These are phyloP conservation scores for Boletus tylopilopsis DNA, from an alignment of 768 basidiomycete species.

Conservation along the genomic window DNA sequence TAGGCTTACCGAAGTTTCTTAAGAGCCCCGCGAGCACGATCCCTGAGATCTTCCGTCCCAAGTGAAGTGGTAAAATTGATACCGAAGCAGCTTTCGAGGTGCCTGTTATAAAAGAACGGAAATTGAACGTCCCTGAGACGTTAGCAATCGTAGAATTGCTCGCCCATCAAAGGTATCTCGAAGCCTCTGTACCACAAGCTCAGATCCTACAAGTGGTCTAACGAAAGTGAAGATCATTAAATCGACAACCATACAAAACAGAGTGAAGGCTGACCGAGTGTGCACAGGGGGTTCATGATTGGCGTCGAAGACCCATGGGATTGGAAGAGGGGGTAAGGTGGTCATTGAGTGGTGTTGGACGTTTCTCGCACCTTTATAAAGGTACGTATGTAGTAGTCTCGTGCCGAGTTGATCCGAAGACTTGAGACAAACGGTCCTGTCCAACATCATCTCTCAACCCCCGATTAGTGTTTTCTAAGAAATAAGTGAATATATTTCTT, in stretches of 20 bases:
- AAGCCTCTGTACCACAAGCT: constrained; percentile 10
- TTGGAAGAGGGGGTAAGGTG: background rate
- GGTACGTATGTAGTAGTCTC: too few species aligned
- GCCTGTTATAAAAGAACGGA: constrained; percentile 1
- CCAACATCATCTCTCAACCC: too few species aligned
- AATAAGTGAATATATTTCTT: too few species aligned
- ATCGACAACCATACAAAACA: too few species aligned
- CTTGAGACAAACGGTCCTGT: too few species aligned
- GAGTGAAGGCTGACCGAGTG: constrained; percentile 14
- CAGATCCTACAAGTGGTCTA: constrained; percentile 13
- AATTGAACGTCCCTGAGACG: background rate
- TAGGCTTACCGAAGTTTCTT: constrained; percentile 22
- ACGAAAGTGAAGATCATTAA: too few species aligned
- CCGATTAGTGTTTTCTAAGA: too few species aligned
- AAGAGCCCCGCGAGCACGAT: constrained; percentile 10
- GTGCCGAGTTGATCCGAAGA: too few species aligned
- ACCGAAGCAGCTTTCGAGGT: constrained; percentile 14
- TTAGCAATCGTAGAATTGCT: background rate
- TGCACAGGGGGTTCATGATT: constrained; percentile 9
- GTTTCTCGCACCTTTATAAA: too few species aligned
- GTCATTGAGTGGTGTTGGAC: too few species aligned
- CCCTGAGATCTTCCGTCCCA: background rate
- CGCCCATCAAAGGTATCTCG: constrained; percentile 9
- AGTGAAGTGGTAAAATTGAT: constrained; percentile 12
- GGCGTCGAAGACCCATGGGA: constrained; percentile 8